Evolutionary conservation across 257 asterid species (phyloP), one percentile per base, ranked within the genome.

Genomic region (Gynochthodes officinalis): DNA sequence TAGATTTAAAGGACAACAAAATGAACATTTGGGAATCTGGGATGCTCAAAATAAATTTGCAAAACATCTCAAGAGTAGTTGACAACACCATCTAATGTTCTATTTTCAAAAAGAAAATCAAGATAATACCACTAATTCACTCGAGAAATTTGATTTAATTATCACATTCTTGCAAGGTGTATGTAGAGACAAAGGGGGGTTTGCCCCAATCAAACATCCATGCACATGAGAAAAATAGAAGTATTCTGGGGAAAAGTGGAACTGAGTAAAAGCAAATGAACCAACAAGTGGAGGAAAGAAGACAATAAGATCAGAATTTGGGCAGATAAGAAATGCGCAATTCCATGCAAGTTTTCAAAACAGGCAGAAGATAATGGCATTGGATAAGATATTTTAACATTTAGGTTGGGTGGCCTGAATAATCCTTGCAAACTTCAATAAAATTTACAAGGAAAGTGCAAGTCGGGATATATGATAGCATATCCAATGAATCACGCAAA

Each of bases 301-400:
- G 74, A 70, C 65, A 39, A 69, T 8, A 63, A 44, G 70, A 14
- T 66, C 37, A 25, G 35, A 40, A 70, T 7, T 43, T 33, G 33
- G 33, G 4, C 33, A 16, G 32, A 64, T 40, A 40, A 8, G 25
- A n/a, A 70, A 30, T 7, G 11, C 37, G 74, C 23, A 44, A 66
- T 15, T 0, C 27, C 44, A 60, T 5, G 58, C 71, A 66, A 44
- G 55, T 66, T 50, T 28, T 2, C 35, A 67, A 55, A 5, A 55
- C 27, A 25, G 55, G 14, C 30, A 32, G 28, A 64, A 12, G 25
- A 53, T 50, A 10, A 64, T 63, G 54, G 55, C 28, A 53, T 6
- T 64, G 28, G 58, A 66, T 66, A n/a, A 33, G 32, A 57, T 25
- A 58, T 44, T 59, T 39, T 27, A 39, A 27, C 75, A 49, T 40